These are phyloP conservation scores for Pseudopithomyces chartarum DNA, from an alignment of 2,329 filamentous ascomycete genomes.

Conservation along the genomic window DNA sequence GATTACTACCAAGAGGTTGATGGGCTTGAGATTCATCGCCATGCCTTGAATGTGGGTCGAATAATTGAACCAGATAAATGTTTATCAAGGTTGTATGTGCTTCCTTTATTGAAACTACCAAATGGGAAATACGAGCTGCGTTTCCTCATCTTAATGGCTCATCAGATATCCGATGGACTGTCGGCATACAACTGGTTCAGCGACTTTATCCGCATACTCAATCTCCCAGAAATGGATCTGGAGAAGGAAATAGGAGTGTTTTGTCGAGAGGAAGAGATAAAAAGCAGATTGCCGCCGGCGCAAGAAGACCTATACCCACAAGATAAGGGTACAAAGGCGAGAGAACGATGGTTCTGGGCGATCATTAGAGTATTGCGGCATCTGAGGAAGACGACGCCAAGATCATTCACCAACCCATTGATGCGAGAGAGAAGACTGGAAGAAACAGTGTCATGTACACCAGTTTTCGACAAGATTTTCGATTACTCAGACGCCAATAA, in stretches of 20 bases:
- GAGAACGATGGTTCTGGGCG: constrained; percentile 55
- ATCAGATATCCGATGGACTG: constrained; percentile 54
- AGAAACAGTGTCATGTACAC: constrained; percentile 27
- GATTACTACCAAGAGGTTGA: constrained; percentile 44
- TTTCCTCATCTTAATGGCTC: constrained; percentile 49
- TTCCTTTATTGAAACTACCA: constrained; percentile 32
- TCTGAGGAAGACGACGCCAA: constrained; percentile 45
- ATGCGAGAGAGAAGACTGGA: constrained; percentile 25
- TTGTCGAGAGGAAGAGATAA: constrained; percentile 20
- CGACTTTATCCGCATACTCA: constrained; percentile 43
- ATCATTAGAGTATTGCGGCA: constrained; percentile 52
- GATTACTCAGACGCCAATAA: constrained; percentile 39
- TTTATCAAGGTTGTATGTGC: constrained; percentile 48
- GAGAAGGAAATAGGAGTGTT: constrained; percentile 11
- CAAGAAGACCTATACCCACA: constrained; percentile 55
- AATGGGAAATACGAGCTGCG: constrained; percentile 37
- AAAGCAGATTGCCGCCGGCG: constrained; percentile 45
- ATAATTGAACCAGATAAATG: constrained; percentile 45
- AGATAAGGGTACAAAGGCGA: constrained; percentile 43
- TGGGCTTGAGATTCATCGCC: constrained; percentile 45
- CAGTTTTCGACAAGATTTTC: constrained; percentile 43
- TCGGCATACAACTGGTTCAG: constrained; percentile 49
- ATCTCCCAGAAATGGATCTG: constrained; percentile 13
- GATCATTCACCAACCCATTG: constrained; percentile 51
- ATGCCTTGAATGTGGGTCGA: constrained; percentile 48